A percentile compares a stretch with the other conserved stretches of the same genome.
phyloP scores from a whole-genome alignment of 2,329 filamentous ascomycete species.

The Phialophora verrucosa region DNA sequence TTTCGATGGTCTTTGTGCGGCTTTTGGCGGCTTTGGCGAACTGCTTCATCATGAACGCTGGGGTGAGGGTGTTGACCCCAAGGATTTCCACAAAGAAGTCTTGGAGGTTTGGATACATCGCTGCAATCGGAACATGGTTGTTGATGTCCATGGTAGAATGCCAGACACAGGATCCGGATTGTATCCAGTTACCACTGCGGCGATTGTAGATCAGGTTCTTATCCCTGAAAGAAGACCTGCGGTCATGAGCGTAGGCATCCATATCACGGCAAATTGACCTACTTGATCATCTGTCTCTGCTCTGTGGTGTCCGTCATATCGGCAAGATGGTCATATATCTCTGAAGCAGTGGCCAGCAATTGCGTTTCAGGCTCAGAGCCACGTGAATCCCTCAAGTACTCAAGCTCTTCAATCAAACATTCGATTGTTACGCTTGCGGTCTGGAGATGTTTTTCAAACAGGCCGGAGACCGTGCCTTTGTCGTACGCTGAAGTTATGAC shows the following conservation, averaged over 20 bases:
- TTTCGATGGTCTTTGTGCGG: slow-evolving; percentile 11
- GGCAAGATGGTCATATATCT: slow-evolving; percentile 15
- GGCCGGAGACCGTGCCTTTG: slow-evolving; percentile 11
- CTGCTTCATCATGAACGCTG: slow-evolving; percentile 29
- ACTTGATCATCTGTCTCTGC: slow-evolving; percentile 14
- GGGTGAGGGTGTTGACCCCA: slow-evolving; percentile 23
- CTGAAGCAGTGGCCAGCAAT: slow-evolving; percentile 10
- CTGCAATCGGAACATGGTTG: slow-evolving; percentile 24
- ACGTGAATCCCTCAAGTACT: slow-evolving; percentile 22
- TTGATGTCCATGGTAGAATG: slow-evolving; percentile 24
- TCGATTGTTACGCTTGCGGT: slow-evolving; percentile 23
- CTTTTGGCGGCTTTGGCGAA: slow-evolving; percentile 25
- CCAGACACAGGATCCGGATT: slow-evolving; percentile 27
- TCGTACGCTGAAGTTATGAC: slow-evolving; percentile 25
- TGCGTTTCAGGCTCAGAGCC: slow-evolving; percentile 12
- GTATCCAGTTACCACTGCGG: slow-evolving; percentile 15
- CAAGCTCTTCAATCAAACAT: slow-evolving; percentile 25
- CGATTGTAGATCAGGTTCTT: slow-evolving; percentile 17
- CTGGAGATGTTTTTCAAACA: slow-evolving; percentile 25
- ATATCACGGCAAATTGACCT: slow-evolving; percentile 2
- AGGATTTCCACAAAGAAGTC: slow-evolving; percentile 27
- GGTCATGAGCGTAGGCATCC: slow-evolving; percentile 12
- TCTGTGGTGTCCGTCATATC: slow-evolving; percentile 13
- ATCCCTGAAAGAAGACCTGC: slow-evolving; percentile 12
- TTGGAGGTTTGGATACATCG: slow-evolving; percentile 20